Conservation (phyloP, 2,329 filamentous ascomycete species). For the Corynespora cassiicola region DNA sequence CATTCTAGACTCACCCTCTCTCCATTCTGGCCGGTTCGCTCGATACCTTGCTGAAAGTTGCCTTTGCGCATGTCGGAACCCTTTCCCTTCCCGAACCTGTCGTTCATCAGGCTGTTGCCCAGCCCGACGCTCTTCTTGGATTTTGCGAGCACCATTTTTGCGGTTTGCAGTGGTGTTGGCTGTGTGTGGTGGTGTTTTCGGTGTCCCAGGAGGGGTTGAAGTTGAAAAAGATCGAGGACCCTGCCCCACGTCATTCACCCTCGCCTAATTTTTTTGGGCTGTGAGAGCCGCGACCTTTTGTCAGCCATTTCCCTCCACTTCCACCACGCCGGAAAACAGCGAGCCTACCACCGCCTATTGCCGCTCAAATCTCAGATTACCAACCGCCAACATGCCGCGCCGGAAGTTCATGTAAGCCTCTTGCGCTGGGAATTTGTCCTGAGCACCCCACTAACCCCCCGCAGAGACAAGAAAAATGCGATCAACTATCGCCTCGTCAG, state of each 20-base stretch:
- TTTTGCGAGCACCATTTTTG: slow-evolving; percentile 79
- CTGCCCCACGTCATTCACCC: slow-evolving; percentile 22
- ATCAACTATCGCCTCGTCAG: slow-evolving; percentile 94
- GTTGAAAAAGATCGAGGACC: slow-evolving; percentile 21
- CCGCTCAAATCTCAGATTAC: neutral
- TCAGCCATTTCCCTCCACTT: slow-evolving; percentile 37
- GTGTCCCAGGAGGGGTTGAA: slow-evolving; percentile 25
- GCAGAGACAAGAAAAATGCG: slow-evolving; percentile 85
- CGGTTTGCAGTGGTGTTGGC: slow-evolving; percentile 16
- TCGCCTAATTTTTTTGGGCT: slow-evolving; percentile 56
- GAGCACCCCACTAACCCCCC: slow-evolving; percentile 37
- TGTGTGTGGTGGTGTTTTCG: slow-evolving; percentile 18
- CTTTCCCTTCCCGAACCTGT: slow-evolving; percentile 94
- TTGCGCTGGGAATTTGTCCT: neutral
- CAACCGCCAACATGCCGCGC: slow-evolving; percentile 68
- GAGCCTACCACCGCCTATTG: neutral
- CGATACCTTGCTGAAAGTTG: slow-evolving; percentile 68
- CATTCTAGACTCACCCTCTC: slow-evolving; percentile 70
- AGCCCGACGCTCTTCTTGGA: slow-evolving; percentile 94
- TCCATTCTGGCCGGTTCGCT: slow-evolving; percentile 75
- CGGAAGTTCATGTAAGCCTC: slow-evolving; percentile 74
- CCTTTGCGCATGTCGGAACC: slow-evolving; percentile 80
- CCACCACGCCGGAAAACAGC: slow-evolving; percentile 14
- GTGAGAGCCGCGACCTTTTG: slow-evolving; percentile 27
- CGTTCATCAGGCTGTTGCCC: slow-evolving; percentile 98